Percentiles rank a stretch among this genome's conserved stretches.
phyloP scores from a whole-genome alignment of 1,284 basidiomycete genomes.

The Takashimella koratensis region DNA sequence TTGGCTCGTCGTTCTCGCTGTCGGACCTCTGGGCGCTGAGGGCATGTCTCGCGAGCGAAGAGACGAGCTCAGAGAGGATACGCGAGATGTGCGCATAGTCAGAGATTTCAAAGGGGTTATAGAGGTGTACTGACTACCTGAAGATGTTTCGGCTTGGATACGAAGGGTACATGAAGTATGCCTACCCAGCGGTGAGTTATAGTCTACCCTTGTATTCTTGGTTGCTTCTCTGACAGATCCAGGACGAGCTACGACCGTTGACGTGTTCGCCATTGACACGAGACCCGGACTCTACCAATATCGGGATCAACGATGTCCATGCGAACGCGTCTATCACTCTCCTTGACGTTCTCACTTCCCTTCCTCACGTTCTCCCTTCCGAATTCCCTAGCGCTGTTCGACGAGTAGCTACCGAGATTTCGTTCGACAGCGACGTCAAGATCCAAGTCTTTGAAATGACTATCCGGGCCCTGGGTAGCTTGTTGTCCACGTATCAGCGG shows the following conservation, averaged over 20 bases:
- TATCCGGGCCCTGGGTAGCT: conserved; percentile 80
- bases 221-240: conserved; percentile 2
- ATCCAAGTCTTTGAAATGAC: conserved; percentile 66
- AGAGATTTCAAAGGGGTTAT: background rate
- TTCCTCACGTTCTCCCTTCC: conserved; percentile 37
- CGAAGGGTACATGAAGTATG: conserved; percentile 45
- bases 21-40: background rate
- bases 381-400: conserved; percentile 38
- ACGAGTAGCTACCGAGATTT: conserved; percentile 23
- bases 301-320: conserved; percentile 66
- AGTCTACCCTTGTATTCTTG: background rate
- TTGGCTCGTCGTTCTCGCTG: background rate
- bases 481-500: conserved; percentile 79
- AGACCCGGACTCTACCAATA: conserved; percentile 27
- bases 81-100: background rate
- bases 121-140: background rate
- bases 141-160: conserved; percentile 47
- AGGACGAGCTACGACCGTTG: conserved; percentile 73
- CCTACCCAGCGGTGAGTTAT: conserved; percentile 45
- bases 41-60: background rate
- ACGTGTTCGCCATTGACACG: conserved; percentile 59
- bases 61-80: background rate
- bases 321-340: conserved; percentile 53
- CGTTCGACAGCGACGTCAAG: conserved; percentile 50
- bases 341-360: conserved; percentile 40